phyloP scores from a whole-genome alignment of 768 basidiomycete genomes.

The Trametes cubensis region DNA sequence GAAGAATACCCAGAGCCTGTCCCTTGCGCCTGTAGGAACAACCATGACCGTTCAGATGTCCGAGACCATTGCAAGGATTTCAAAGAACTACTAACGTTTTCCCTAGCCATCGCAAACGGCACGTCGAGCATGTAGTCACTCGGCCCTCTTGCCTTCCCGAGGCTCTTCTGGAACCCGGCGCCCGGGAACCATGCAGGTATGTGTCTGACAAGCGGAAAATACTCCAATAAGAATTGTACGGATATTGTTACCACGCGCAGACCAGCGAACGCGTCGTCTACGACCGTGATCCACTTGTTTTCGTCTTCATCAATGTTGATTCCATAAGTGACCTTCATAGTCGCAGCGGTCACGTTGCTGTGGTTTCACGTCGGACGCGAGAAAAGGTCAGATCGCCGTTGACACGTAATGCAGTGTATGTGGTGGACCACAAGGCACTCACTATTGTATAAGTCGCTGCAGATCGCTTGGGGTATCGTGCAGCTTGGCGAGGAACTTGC shows the following conservation, averaged over 20 bases:
- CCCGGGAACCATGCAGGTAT: constrained; percentile 33
- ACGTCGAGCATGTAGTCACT: background rate
- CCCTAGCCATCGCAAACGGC: background rate
- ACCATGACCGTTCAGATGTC: no score
- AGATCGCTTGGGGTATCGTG: background rate
- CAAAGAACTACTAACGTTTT: background rate
- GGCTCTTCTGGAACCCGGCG: constrained; percentile 25
- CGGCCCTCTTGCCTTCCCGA: background rate
- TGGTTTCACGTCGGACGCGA: background rate
- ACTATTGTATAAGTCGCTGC: background rate
- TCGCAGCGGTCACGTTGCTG: constrained; percentile 12
- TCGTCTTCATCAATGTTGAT: constrained; percentile 15
- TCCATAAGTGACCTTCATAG: constrained; percentile 24
- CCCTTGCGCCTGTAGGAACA: background rate
- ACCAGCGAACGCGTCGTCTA: background rate
- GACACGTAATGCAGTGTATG: background rate
- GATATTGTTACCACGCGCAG: background rate
- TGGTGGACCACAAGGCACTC: background rate
- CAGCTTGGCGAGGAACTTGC: background rate
- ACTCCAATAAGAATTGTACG: constrained; percentile 5
- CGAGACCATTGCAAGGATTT: no score
- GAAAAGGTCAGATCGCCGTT: background rate
- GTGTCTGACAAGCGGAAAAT: constrained; percentile 22
- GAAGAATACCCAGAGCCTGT: background rate
- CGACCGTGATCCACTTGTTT: background rate